Base-by-base conservation (phyloP, 2,329 filamentous ascomycete genomes). In the Thyridium curvatum region DNA sequence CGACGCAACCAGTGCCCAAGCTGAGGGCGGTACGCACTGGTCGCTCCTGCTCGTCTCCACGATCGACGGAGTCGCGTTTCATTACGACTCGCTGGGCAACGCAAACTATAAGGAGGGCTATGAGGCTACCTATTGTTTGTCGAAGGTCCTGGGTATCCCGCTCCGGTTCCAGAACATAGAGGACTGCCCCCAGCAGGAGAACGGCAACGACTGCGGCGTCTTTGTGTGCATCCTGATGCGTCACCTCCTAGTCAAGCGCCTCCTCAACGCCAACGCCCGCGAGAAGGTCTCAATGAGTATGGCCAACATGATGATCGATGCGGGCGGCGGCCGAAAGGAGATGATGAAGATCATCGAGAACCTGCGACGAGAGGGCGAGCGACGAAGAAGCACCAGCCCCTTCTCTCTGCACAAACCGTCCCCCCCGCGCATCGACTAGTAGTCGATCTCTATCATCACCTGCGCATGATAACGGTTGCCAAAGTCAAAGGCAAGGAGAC, bases 191-290 rank as follows among this genome's bases (percentile, higher is more conserved):
- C 85, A 94, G 53, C 93, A 98, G 60, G 84, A 90, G 50, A 97
- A 97, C 50, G 81, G 85, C 18, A 91, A 79, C 55, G 93, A 98
- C 62, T 98, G 93, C 52, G 93, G 93, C 14, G 87, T 98, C 1
- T 97, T 90, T 59, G 93, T 98, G 3, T 97, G 93, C 60, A 77
- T 97, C 48, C 75, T 91, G 45, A 98, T 98, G 90, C 81, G 89
- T 35, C 86, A 96, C 63, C 66, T 98, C n/a, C 73, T 98, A 14
- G 71, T 96, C 37, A 90, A 89, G 62, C 73, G 86, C 41, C 70
- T 98, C 17, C 67, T 98, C 41, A 78, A 75, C 48, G 88, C 86
- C 8, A 84, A 88, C 54, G 82, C 85, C 3, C 77, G 79, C 45
- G 81, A 91, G 59, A 95, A 94, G 65, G 84, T 97, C 12, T 90